Base-by-base conservation (phyloP, 2,329 filamentous ascomycete genomes). In the Exserohilum rostratum region DNA sequence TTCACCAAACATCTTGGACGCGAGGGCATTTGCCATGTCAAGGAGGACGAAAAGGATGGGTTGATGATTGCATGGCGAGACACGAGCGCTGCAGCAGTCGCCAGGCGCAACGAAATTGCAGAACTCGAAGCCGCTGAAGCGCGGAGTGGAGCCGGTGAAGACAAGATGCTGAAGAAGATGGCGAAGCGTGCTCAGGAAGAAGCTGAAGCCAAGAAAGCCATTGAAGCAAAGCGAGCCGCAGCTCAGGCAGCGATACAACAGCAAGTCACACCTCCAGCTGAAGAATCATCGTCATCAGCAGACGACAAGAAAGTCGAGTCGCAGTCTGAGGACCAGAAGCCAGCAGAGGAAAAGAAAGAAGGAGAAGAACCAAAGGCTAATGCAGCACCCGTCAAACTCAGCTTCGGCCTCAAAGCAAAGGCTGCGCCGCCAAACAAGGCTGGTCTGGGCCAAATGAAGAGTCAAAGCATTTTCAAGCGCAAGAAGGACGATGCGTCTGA, bases 11-110 rank as follows among this genome's bases (percentile, higher is more conserved):
- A 90, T 68, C 78, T 99, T 1, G 93, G 93, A 0, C 80, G 90
- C 18, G 92, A 98, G 74, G 90, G 93, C 0, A 87, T 97, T 40
- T 96, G 91, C 67, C 82, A 90, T 27, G 93, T 98, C 0, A 74
- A 71, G 35, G 92, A 98, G 75, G 93, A 98, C 74, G 91, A 87
- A 35, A 87, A 90, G 59, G 93, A 96, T 74, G 95, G 91, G 0
- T 67, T 98, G 35, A 89, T 92, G 67, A 87, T 99, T 49, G 83
- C 89, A 1, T 99, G 93, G 90, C 88, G 97, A 53, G 93, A 99
- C 70, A 91, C 93, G 66, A 93, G 89, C 31, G 91, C 92, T 0
- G 93, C 96, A 51, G 91, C 92, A 1, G 77, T 98, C 61, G 82
- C 86, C 65, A 80, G 93, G 46, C 86, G 90, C 58, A 93, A 97